A percentile compares a stretch with the other conserved stretches of the same genome.
Conservation (phyloP, 2,329 filamentous ascomycete genomes). For the Dothideomycetidae sp. region DNA sequence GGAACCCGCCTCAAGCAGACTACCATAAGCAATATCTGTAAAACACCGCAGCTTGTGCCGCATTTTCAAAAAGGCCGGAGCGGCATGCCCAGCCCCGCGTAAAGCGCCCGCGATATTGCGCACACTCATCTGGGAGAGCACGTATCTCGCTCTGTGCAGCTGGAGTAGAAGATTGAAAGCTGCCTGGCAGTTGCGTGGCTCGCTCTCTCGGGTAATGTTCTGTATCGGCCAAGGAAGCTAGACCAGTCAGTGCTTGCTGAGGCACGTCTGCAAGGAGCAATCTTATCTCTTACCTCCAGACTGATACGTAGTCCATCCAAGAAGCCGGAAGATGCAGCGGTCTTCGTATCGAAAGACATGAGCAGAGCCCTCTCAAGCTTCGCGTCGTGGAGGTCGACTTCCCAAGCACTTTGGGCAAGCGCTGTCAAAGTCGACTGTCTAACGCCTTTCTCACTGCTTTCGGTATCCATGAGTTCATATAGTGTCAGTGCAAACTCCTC, state of each 20-base stretch:
- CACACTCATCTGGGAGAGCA: constrained; percentile 35
- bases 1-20: neutral
- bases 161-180: constrained; percentile 68
- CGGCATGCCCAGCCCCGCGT: too few species aligned
- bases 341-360: too few species aligned
- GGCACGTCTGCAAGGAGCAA: too few species aligned
- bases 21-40: neutral
- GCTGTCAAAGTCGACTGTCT: constrained; percentile 61
- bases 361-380: constrained; percentile 48
- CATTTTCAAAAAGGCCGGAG: neutral
- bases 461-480: constrained; percentile 58
- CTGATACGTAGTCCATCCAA: too few species aligned
- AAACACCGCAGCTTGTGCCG: neutral
- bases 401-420: constrained; percentile 58
- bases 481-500: constrained; percentile 52
- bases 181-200: constrained; percentile 52
- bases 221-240: constrained; percentile 43
- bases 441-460: constrained; percentile 55
- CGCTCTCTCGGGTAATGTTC: constrained; percentile 57
- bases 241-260: constrained; percentile 49
- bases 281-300: too few species aligned
- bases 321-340: too few species aligned
- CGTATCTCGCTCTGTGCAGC: constrained; percentile 52
- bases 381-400: neutral
- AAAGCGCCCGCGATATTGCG: neutral